phyloP scores from a whole-genome alignment of 768 basidiomycete species.

The Leccinellum luteum region DNA sequence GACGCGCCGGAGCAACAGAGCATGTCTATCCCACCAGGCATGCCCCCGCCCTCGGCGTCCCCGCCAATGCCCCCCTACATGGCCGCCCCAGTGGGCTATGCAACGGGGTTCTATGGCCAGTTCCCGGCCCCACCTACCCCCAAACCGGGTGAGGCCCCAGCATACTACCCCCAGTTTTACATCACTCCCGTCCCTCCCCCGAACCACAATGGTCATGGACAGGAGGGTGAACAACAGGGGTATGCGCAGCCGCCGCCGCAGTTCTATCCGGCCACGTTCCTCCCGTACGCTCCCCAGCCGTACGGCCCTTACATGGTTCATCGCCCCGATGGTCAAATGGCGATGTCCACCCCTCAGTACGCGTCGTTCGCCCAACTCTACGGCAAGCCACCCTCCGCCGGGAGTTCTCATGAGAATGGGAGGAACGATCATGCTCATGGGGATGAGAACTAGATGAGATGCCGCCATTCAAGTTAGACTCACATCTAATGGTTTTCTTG shows the following conservation, averaged over 20 bases:
- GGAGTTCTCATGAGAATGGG: slow-evolving; percentile 29
- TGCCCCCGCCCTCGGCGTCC: slow-evolving; percentile 42
- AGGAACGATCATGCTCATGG: slow-evolving; percentile 23
- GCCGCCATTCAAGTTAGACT: slow-evolving; percentile 9
- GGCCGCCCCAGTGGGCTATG: slow-evolving; percentile 48
- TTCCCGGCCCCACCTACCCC: slow-evolving; percentile 47
- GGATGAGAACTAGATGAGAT: slow-evolving; percentile 33
- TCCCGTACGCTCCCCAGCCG: slow-evolving; percentile 45
- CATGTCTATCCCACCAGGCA: slow-evolving; percentile 42
- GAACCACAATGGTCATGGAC: slow-evolving; percentile 38
- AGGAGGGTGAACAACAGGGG: slow-evolving; percentile 41
- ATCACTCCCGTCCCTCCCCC: slow-evolving; percentile 42
- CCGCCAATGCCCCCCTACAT: slow-evolving; percentile 52
- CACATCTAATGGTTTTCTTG: slow-evolving; percentile 17
- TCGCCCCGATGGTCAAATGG: slow-evolving; percentile 40
- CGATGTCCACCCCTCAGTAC: slow-evolving; percentile 36
- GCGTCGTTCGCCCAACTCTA: slow-evolving; percentile 39
- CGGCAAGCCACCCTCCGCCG: slow-evolving; percentile 38
- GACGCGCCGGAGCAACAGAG: slow-evolving; percentile 44
- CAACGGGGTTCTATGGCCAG: slow-evolving; percentile 54
- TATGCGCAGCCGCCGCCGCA: slow-evolving; percentile 40
- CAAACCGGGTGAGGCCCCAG: slow-evolving; percentile 50
- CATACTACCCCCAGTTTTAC: slow-evolving; percentile 53
- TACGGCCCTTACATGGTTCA: slow-evolving; percentile 50
- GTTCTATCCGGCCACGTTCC: slow-evolving; percentile 48